These are phyloP conservation scores for Ceratocystis eucalypticola DNA, from an alignment of 2,329 filamentous ascomycete genomes.

Conservation along the genomic window DNA sequence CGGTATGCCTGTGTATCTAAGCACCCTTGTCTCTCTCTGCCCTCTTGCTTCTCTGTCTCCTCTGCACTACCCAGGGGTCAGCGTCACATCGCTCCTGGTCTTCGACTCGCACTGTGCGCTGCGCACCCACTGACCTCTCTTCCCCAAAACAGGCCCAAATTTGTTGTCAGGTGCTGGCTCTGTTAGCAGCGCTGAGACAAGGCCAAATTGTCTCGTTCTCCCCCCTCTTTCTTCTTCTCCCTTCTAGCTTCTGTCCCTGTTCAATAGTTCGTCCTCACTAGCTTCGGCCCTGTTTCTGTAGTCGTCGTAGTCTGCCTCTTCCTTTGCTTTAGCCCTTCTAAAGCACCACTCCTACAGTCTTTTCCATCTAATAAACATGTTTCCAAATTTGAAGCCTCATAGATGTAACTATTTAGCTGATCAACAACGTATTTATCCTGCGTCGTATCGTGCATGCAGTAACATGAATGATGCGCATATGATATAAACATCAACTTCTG, in stretches of 20 bases:
- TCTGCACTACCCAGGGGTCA: slow-evolving; percentile 6
- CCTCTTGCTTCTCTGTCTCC: neutral
- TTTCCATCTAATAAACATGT: no score
- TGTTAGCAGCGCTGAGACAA: no score
- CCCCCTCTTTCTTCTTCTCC: neutral
- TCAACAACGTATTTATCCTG: no score
- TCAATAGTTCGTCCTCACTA: neutral
- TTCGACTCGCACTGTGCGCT: neutral
- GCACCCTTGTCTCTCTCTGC: neutral
- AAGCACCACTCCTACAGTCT: no score
- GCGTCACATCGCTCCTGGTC: neutral
- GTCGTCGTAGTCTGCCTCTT: neutral
- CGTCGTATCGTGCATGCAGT: no score
- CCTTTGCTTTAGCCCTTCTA: neutral
- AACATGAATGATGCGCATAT: no score
- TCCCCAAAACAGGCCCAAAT: neutral
- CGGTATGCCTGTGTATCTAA: neutral
- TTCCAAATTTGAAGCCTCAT: neutral
- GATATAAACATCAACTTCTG: no score
- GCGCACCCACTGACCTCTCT: neutral
- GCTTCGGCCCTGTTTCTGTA: slow-evolving; percentile 6
- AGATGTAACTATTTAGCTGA: no score
- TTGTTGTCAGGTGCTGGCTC: neutral
- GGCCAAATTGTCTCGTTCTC: neutral
- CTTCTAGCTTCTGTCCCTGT: neutral